Percentiles rank a stretch among this genome's conserved stretches.
These are phyloP conservation scores for Syncephalis plumigaleata DNA, from an alignment of 371 early-diverging fungal genomes.

Conservation along the genomic window DNA sequence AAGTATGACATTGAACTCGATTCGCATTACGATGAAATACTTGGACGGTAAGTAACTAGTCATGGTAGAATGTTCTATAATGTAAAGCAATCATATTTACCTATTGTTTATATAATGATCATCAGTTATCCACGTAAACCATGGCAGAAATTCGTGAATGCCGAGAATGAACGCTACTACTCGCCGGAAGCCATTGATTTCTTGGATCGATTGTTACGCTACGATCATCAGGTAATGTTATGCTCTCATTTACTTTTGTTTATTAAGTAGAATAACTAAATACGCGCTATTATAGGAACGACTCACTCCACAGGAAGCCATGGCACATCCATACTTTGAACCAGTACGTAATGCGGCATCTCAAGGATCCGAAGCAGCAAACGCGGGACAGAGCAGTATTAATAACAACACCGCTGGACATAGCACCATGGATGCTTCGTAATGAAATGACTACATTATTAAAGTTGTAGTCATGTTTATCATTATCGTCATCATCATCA, in stretches of 20 bases:
- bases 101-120: too few relatives aligned
- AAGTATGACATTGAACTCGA: constrained; percentile 91
- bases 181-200: constrained; percentile 87
- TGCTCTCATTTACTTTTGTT: neutral
- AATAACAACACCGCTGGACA: too few relatives aligned
- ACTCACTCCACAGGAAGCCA: constrained; percentile 88
- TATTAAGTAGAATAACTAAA: neutral
- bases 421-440: too few relatives aligned
- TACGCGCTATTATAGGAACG: constrained; percentile 34
- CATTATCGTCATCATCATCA: too few relatives aligned
- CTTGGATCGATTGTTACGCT: constrained; percentile 81
- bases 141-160: constrained; percentile 80
- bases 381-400: too few relatives aligned
- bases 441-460: too few relatives aligned
- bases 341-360: neutral
- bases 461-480: too few relatives aligned
- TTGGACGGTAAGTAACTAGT: constrained; percentile 27
- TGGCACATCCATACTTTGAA: constrained; percentile 91
- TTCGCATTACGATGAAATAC: constrained; percentile 64
- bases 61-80: neutral
- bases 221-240: constrained; percentile 77
- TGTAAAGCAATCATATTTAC: too few relatives aligned
- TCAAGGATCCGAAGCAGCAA: too few relatives aligned
- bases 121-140: constrained; percentile 85
- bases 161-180: constrained; percentile 81